These are phyloP conservation scores for Phialocephala subalpina DNA, from an alignment of 2,329 filamentous ascomycete genomes.

Conservation along the genomic window DNA sequence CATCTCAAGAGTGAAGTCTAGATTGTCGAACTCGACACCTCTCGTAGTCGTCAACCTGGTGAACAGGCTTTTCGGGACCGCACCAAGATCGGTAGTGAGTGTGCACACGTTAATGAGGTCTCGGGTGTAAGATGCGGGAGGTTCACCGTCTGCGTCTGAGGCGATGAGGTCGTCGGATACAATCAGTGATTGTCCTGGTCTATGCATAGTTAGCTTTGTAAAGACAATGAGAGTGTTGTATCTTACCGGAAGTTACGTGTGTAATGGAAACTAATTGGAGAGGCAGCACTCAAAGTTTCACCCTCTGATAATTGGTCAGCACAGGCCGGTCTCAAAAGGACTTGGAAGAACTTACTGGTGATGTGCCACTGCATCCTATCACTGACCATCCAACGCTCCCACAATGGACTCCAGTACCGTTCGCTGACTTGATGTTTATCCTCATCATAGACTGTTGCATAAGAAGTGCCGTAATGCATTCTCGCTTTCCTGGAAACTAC, in stretches of 20 bases:
- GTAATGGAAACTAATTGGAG: conserved; percentile 84
- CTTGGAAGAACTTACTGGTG: conserved; percentile 56
- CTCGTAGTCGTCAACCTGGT: conserved; percentile 80
- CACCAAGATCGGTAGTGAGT: conserved; percentile 79
- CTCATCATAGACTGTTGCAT: conserved; percentile 83
- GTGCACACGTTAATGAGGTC: conserved; percentile 79
- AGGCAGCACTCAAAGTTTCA: conserved; percentile 76
- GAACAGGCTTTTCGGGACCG: conserved; percentile 77
- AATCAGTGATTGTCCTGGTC: conserved; percentile 74
- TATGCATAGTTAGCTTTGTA: conserved; percentile 37
- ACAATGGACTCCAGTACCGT: conserved; percentile 80
- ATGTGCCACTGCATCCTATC: conserved; percentile 90
- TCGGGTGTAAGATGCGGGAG: conserved; percentile 67
- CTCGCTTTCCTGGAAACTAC: conserved; percentile 77
- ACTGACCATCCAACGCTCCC: conserved; percentile 85
- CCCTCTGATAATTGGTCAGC: conserved; percentile 56
- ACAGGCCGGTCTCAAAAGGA: background rate
- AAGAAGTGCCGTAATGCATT: conserved; percentile 79
- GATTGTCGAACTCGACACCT: conserved; percentile 82
- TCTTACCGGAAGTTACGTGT: conserved; percentile 73
- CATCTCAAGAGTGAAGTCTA: conserved; percentile 86
- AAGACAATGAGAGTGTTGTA: background rate
- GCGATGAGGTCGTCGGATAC: conserved; percentile 85
- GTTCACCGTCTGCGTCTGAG: conserved; percentile 67
- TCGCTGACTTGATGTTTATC: conserved; percentile 76